Percentiles rank a stretch among this genome's conserved stretches.
Conservation (phyloP, 371 early-diverging fungal genomes). For the Gilbertella persicaria region DNA sequence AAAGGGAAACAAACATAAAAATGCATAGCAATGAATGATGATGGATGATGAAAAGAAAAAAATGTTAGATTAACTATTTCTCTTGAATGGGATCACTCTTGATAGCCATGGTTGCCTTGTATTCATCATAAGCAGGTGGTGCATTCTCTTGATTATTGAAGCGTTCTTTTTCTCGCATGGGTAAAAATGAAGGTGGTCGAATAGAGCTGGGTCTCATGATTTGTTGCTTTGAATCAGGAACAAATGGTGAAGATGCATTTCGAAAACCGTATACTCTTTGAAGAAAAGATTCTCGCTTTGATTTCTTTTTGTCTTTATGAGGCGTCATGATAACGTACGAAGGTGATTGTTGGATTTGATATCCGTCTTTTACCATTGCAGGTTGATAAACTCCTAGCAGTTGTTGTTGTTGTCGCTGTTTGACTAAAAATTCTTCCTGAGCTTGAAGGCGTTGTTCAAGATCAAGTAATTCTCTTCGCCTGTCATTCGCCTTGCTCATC, state of each 20-base stretch:
- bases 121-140: slow-evolving; percentile 14
- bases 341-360: slow-evolving; percentile 5
- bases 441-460: slow-evolving; percentile 19
- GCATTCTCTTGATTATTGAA: background rate
- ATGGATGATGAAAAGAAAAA: background rate
- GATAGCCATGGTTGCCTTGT: background rate
- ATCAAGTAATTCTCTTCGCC: slow-evolving; percentile 16
- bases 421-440: slow-evolving; percentile 10
- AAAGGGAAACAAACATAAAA: too few relatives aligned
- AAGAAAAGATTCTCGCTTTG: slow-evolving; percentile 16
- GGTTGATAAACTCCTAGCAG: slow-evolving; percentile 11
- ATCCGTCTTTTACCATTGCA: slow-evolving; percentile 23
- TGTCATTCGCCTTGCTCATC: slow-evolving; percentile 9
- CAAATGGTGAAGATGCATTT: slow-evolving; percentile 7
- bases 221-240: background rate
- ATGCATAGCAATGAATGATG: background rate
- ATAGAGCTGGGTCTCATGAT: slow-evolving; percentile 8
- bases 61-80: background rate
- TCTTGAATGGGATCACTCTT: background rate
- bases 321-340: slow-evolving; percentile 13
- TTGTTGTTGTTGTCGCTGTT: background rate
- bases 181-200: slow-evolving; percentile 23
- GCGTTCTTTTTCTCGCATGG: slow-evolving; percentile 20
- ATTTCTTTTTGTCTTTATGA: slow-evolving; percentile 9
- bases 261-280: slow-evolving; percentile 25